phyloP scores from a whole-genome alignment of 1,284 basidiomycete species.

The Malassezia globosa region DNA sequence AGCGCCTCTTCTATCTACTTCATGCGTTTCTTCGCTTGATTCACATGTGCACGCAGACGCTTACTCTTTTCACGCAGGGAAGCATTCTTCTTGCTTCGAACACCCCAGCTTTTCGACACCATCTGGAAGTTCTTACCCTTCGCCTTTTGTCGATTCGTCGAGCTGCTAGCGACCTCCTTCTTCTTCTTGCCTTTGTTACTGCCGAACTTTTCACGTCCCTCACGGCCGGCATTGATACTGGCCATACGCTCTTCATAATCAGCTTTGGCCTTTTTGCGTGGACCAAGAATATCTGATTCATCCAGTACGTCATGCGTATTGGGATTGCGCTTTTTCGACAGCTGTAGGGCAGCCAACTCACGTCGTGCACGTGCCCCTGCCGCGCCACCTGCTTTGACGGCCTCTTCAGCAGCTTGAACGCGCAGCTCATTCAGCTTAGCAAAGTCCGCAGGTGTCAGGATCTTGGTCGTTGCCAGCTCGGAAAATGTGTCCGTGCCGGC shows the following conservation, averaged over 20 bases:
- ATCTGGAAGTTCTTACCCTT: conserved; percentile 44
- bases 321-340: conserved; percentile 54
- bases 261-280: conserved; percentile 82
- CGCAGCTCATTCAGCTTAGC: conserved; percentile 81
- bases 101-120: conserved; percentile 35
- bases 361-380: conserved; percentile 29
- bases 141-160: conserved; percentile 39
- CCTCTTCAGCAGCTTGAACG: conserved; percentile 61
- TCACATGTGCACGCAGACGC: conserved; percentile 34
- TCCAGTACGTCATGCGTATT: conserved; percentile 25
- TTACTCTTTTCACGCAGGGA: conserved; percentile 39
- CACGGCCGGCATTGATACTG: conserved; percentile 78
- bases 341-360: conserved; percentile 57
- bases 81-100: conserved; percentile 42
- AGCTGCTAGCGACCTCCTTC: conserved; percentile 33
- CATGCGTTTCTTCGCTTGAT: conserved; percentile 34
- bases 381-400: conserved; percentile 47
- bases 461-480: conserved; percentile 67
- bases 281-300: conserved; percentile 63
- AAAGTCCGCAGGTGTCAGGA: conserved; percentile 95
- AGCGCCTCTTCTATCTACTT: conserved; percentile 24
- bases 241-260: conserved; percentile 91
- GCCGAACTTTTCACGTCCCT: conserved; percentile 90
- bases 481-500: conserved; percentile 25
- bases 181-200: conserved; percentile 46